Conservation (phyloP, 78 protist species). For the Emiliania huxleyi region DNA sequence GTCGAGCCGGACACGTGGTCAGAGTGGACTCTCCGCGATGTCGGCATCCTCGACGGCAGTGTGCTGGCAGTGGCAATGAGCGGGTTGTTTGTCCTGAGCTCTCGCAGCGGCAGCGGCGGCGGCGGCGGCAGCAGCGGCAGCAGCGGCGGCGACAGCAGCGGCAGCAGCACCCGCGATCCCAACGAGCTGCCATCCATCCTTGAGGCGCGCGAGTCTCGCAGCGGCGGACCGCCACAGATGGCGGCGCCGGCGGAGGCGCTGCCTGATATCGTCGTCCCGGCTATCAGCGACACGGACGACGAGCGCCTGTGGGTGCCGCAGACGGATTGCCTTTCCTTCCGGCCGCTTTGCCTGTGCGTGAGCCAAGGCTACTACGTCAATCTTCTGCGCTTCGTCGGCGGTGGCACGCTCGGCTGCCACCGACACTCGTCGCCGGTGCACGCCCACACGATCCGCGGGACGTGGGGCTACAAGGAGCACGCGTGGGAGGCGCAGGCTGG, state of each 20-base stretch:
- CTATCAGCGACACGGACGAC: neutral
- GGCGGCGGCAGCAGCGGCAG: no score
- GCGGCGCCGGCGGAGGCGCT: neutral
- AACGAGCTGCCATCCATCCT: no score
- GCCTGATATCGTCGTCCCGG: neutral
- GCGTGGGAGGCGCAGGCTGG: neutral
- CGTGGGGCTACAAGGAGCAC: slow-evolving; percentile 12
- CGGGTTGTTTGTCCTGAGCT: no score
- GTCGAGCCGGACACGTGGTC: no score
- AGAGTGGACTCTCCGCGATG: no score
- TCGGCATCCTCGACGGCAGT: no score
- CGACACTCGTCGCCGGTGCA: slow-evolving; percentile 6
- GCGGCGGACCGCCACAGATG: no score
- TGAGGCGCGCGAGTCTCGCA: no score
- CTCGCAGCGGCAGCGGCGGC: no score
- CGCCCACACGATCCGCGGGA: neutral
- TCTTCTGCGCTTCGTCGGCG: neutral
- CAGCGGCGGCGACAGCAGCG: no score
- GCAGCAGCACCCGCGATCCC: no score
- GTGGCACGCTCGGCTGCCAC: neutral
- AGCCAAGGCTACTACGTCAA: neutral
- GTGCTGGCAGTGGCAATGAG: no score
- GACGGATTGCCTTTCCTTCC: neutral
- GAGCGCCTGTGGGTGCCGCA: slow-evolving; percentile 24
- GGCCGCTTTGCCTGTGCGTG: slow-evolving; percentile 6